These are phyloP conservation scores for Myxozyma geophila DNA, from an alignment of 805 yeast genomes.

Conservation along the genomic window DNA sequence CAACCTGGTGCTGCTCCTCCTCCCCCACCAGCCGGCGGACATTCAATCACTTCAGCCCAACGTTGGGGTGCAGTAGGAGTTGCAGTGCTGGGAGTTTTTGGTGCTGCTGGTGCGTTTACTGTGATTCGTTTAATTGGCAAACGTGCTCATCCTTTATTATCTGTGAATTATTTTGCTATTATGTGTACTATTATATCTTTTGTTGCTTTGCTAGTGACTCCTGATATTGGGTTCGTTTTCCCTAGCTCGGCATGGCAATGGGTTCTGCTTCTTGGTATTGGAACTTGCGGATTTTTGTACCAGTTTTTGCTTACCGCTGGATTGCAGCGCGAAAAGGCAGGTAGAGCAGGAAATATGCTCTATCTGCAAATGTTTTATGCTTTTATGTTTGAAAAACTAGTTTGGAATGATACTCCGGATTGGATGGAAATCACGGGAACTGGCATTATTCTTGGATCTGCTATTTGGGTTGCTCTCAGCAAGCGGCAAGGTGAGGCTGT, in stretches of 20 bases:
- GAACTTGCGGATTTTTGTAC: constrained; percentile 79
- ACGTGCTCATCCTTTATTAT: constrained; percentile 76
- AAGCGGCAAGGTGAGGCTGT: constrained; percentile 43
- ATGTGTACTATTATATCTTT: constrained; percentile 61
- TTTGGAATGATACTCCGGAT: constrained; percentile 78
- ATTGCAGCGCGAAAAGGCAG: constrained; percentile 77
- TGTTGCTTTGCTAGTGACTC: constrained; percentile 57
- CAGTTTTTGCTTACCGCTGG: constrained; percentile 82
- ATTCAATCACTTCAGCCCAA: constrained; percentile 56
- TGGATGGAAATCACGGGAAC: constrained; percentile 72
- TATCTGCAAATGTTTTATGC: constrained; percentile 83
- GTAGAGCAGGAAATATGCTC: constrained; percentile 72
- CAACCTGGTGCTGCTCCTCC: constrained; percentile 55
- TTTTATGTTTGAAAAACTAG: constrained; percentile 67
- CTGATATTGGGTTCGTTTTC: constrained; percentile 61
- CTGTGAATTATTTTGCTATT: constrained; percentile 77
- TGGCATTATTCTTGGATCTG: constrained; percentile 65
- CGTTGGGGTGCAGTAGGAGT: constrained; percentile 66
- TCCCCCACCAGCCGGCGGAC: constrained; percentile 36
- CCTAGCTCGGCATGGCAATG: constrained; percentile 72
- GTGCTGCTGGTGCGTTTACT: constrained; percentile 72
- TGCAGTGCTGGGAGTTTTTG: constrained; percentile 69
- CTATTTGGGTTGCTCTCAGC: constrained; percentile 60
- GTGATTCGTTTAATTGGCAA: constrained; percentile 75
- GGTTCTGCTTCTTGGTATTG: constrained; percentile 63